phyloP scores from a whole-genome alignment of 495 filamentous ascomycete genomes.

The Tuber umbilicatum region DNA sequence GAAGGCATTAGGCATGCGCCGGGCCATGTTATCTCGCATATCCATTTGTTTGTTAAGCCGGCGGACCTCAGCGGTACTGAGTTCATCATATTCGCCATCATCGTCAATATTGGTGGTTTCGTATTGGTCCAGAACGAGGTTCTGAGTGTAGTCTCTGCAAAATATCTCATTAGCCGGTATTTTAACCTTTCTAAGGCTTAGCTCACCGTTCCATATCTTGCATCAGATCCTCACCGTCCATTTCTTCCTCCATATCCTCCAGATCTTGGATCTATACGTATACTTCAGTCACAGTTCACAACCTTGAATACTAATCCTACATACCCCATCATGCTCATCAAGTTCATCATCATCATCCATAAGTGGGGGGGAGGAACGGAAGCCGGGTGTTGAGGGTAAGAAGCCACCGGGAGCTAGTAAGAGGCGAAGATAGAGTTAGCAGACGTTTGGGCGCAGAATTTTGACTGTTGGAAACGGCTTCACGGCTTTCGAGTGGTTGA shows the following conservation, averaged over 20 bases:
- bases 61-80: constrained; percentile 62
- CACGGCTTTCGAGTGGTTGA: background rate
- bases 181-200: background rate
- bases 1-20: constrained; percentile 75
- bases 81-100: constrained; percentile 66
- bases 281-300: background rate
- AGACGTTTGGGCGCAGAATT: background rate
- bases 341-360: constrained; percentile 39
- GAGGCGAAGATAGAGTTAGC: background rate
- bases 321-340: constrained; percentile 36
- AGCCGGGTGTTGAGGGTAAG: constrained; percentile 36
- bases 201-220: constrained; percentile 32
- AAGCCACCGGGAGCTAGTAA: constrained; percentile 21
- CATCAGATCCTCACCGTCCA: constrained; percentile 81
- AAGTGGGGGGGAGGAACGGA: constrained; percentile 38
- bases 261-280: constrained; percentile 51
- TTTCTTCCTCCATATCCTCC: constrained; percentile 94
- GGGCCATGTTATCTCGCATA: constrained; percentile 70
- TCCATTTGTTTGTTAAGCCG: constrained; percentile 77
- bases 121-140: constrained; percentile 54
- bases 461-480: background rate
- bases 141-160: constrained; percentile 38
- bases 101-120: constrained; percentile 71
- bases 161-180: constrained; percentile 4
- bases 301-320: background rate